Evolutionary conservation across 1,139 yeast genomes (phyloP), one percentile per base, ranked within the genome.

Genomic region (Suhomyces chickasaworum): DNA sequence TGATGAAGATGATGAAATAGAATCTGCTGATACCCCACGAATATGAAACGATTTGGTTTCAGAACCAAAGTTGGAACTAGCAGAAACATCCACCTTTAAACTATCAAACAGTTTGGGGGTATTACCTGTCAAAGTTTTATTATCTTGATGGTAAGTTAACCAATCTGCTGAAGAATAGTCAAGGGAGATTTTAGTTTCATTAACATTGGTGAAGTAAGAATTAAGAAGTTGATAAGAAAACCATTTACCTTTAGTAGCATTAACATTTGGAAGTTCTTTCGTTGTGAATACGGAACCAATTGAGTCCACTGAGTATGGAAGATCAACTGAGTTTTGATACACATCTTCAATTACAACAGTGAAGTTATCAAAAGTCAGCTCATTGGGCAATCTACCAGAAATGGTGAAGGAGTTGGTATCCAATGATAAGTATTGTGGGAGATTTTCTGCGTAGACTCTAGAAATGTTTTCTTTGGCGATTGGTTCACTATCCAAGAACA

Each of bases 101-200:
- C 63, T 56, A 18, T 75, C 71, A 54, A 90, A 84, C 54, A 77
- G 66, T 5, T 67, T 57, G 1, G 98, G 96, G 2, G 83, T 84
- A 40, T 57, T 52, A 22, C 98, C 98, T 37, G 69, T 69, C 50
- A 91, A 75, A 1, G 96, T 85, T 59, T 75, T 67, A 60, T 89
- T 89, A 13, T 72, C 60, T 22, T 71, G 57, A 58, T 82, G 77
- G 64, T 77, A 89, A 3, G 69, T 59, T 47, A 91, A 69, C 97
- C 97, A 91, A 42, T 65, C 61, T 7, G 56, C 54, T 43, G 70
- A 68, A 27, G 68, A 61, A 54, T 67, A 74, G 18, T 71, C 58
- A 3, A 80, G 78, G 2, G 75, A 55, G 15, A 88, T 66, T 18
- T 71, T 65, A 2, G 91, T 84, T 17, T 71, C 65, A 42, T 73